A percentile compares a stretch with the other conserved stretches of the same genome.
phyloP scores from a whole-genome alignment of 352 stramenopile species.

The Phytophthora pinifolia region DNA sequence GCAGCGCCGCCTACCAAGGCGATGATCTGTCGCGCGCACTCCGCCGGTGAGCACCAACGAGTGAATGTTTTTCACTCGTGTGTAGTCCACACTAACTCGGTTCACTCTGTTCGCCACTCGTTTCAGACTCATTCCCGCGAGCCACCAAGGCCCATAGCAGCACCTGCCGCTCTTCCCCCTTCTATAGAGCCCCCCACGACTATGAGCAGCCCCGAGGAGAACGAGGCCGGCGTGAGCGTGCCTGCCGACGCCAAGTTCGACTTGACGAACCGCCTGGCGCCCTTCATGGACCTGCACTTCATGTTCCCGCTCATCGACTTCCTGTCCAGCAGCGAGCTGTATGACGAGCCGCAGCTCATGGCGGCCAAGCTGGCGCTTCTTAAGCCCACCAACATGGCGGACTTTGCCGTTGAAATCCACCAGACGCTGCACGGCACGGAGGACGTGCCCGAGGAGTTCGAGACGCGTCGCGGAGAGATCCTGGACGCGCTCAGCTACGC shows the following conservation, averaged over 20 bases:
- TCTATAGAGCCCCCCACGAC: neutral
- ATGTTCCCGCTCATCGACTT: constrained; percentile 98
- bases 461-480: constrained; percentile 75
- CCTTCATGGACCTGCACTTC: constrained; percentile 97
- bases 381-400: constrained; percentile 96
- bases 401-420: constrained; percentile 97
- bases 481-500: constrained; percentile 73
- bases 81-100: neutral
- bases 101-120: too few relatives aligned
- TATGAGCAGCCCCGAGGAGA: constrained; percentile 52
- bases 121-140: constrained; percentile 47
- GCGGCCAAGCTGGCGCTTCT: constrained; percentile 92
- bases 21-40: too few relatives aligned
- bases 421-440: constrained; percentile 87
- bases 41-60: too few relatives aligned
- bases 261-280: constrained; percentile 93
- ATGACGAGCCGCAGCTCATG: constrained; percentile 91
- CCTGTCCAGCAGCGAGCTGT: constrained; percentile 88
- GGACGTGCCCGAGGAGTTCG: constrained; percentile 80
- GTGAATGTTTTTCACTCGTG: too few relatives aligned
- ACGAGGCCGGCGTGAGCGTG: constrained; percentile 45
- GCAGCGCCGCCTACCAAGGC: too few relatives aligned
- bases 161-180: neutral
- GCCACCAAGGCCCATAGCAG: constrained; percentile 14
- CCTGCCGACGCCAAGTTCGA: constrained; percentile 87